Evolutionary conservation across 495 filamentous ascomycete genomes (phyloP).

Genomic region (Xylaria flabelliformis): DNA sequence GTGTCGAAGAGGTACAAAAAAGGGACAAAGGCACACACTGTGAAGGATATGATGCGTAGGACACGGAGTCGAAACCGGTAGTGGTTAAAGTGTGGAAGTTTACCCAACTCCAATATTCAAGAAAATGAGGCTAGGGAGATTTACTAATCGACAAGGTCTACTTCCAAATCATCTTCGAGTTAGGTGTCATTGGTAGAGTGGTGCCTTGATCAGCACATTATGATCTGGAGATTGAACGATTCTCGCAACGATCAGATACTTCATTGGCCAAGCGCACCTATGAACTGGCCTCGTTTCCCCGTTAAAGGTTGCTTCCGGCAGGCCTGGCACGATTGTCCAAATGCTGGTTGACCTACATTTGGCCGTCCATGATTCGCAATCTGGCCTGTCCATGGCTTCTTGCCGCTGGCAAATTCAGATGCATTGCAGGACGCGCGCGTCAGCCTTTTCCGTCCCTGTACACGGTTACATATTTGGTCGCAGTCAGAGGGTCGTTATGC

Average conservation of each 20-base stretch:
- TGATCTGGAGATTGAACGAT: conserved; percentile 14
- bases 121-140: conserved; percentile 3
- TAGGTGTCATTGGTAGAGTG: neutral
- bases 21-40: conserved; percentile 17
- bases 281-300: conserved; percentile 7
- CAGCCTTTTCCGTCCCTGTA: conserved; percentile 15
- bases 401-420: conserved; percentile 3
- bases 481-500: conserved; percentile 17
- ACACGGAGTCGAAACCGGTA: neutral
- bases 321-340: conserved; percentile 8
- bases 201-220: conserved; percentile 9
- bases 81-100: conserved; percentile 9
- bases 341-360: conserved; percentile 20
- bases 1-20: conserved; percentile 12
- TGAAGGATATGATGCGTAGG: conserved; percentile 4
- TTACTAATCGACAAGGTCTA: neutral
- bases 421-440: conserved; percentile 13
- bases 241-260: conserved; percentile 9
- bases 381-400: neutral
- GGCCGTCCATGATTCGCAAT: conserved; percentile 19
- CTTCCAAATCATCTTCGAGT: conserved; percentile 6
- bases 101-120: conserved; percentile 9
- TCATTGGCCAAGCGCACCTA: conserved; percentile 6
- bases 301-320: conserved; percentile 3
- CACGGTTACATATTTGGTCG: conserved; percentile 8